A percentile compares a stretch with the other conserved stretches of the same genome.
phyloP scores from a whole-genome alignment of 108 stramenopile genomes.

The Nitzschia inconspicua region DNA sequence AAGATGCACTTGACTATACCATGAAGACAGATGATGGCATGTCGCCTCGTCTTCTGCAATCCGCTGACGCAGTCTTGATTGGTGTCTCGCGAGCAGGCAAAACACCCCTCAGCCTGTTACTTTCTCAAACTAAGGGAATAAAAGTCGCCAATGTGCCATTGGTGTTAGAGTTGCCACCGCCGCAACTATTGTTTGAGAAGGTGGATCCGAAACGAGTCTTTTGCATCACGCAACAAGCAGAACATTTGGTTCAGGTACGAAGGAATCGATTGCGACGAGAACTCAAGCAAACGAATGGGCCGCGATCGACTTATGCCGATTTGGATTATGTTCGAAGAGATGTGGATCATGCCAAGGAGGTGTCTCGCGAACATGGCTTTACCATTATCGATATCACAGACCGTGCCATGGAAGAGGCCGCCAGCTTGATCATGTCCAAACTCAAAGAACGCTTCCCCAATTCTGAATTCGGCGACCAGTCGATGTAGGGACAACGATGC shows the following conservation, averaged over 20 bases:
- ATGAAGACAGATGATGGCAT: constrained; percentile 34
- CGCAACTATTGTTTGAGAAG: constrained; percentile 16
- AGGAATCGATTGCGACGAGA: constrained; percentile 15
- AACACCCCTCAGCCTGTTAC: constrained; percentile 29
- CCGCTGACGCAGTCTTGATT: constrained; percentile 29
- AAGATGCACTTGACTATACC: constrained; percentile 36
- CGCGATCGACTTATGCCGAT: constrained; percentile 24
- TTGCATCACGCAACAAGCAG: constrained; percentile 24
- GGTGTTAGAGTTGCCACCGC: constrained; percentile 30
- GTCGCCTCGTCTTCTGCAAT: constrained; percentile 8
- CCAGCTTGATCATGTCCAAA: constrained; percentile 22
- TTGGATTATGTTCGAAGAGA: constrained; percentile 21
- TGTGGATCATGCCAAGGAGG: constrained; percentile 22
- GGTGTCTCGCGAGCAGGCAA: constrained; percentile 36
- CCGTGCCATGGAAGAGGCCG: constrained; percentile 39
- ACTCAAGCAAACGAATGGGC: constrained; percentile 4
- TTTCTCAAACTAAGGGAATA: constrained; percentile 32
- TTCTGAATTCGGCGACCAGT: neutral
- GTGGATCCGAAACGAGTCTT: constrained; percentile 35
- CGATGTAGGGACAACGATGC: too few relatives aligned
- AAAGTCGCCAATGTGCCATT: constrained; percentile 40
- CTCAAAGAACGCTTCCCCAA: constrained; percentile 26
- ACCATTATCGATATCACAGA: constrained; percentile 42
- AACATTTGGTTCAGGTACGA: constrained; percentile 20
- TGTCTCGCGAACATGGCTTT: constrained; percentile 16